Evolutionary conservation across 2,329 filamentous ascomycete species (phyloP), one percentile per base, ranked within the genome.

Genomic region (Drechslerella stenobrocha): DNA sequence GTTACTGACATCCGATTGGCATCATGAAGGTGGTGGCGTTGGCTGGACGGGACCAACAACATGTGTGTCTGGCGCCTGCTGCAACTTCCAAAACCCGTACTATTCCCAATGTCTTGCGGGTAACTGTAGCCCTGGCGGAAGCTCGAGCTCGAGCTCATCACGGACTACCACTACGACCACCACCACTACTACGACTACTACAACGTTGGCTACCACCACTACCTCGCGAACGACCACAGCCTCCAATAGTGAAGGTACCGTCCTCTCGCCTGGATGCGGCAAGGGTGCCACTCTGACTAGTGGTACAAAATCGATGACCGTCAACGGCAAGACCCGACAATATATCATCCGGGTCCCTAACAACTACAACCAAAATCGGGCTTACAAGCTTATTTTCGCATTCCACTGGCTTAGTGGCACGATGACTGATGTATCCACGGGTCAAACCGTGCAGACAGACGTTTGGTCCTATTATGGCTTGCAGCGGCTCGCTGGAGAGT

Each of bases 311-410:
- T 74, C 71, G 35, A 73, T 77, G 52, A 75, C 71, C 7, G 74
- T 79, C 52, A 77, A 77, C 58, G 75, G 75, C 65, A 75, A 76
- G 65, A 72, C 71, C 30, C 75, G 78, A 9, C 70, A 77, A 66
- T 79, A 77, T 72, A 76, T 76, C 70, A 70, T 80, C 42, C 72
- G 74, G 52, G 55, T 78, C 6, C 78, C 78, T 3, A 72, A 73
- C 20, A 75, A 76, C 72, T 80, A 80, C 71, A 73, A 80, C 70
- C 72, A 71, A 40, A 75, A 69, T 63, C 74, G 74, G 22, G 73
- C 75, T 0, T 77, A 80, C 71, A 75, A 75, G 35, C 74, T 80
- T 32, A 76, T 81, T 59, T 79, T 79, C 69, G 75, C 74, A 20
- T 73, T 76, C 46, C 79, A 81, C 72, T 76, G 75, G 73, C 76